These are phyloP conservation scores for Geopyxis carbonaria DNA, from an alignment of 495 filamentous ascomycete genomes.

Conservation along the genomic window DNA sequence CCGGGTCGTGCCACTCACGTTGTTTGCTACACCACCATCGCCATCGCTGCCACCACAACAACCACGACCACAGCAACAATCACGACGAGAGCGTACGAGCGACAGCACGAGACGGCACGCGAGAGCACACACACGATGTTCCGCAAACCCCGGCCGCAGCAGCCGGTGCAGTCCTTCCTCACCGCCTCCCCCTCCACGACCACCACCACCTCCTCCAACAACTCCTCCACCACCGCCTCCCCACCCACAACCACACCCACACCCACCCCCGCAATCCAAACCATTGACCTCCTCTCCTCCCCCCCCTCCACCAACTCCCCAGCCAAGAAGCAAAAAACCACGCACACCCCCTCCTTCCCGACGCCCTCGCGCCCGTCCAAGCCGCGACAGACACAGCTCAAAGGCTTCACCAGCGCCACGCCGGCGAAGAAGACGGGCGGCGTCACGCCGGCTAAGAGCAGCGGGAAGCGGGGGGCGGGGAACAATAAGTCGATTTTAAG, in stretches of 20 bases:
- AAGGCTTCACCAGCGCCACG: slow-evolving; percentile 1
- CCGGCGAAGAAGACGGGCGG: slow-evolving; percentile 2
- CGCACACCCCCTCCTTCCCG: slow-evolving; percentile 5
- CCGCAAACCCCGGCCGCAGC: slow-evolving; percentile 8
- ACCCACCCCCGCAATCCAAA: slow-evolving; percentile 5
- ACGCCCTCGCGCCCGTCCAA: slow-evolving; percentile 9
- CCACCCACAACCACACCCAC: no score
- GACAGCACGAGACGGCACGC: no score
- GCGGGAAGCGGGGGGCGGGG: slow-evolving; percentile 1
- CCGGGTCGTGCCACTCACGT: no score
- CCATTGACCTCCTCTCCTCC: slow-evolving; percentile 6
- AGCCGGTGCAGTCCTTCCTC: background rate
- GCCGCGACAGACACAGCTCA: slow-evolving; percentile 15
- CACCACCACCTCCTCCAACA: background rate
- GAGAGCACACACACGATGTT: slow-evolving; percentile 17
- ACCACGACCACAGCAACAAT: no score
- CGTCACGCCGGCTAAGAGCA: slow-evolving; percentile 7
- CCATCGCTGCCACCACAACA: no score
- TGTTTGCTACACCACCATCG: no score
- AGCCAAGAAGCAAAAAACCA: slow-evolving; percentile 16
- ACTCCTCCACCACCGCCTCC: slow-evolving; percentile 5
- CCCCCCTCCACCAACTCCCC: slow-evolving; percentile 16
- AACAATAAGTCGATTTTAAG: slow-evolving; percentile 17
- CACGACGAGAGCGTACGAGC: no score
- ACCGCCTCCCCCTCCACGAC: slow-evolving; percentile 1